Conservation (phyloP, 192 early-diverging fungal species). For the Physocladia obscura region DNA sequence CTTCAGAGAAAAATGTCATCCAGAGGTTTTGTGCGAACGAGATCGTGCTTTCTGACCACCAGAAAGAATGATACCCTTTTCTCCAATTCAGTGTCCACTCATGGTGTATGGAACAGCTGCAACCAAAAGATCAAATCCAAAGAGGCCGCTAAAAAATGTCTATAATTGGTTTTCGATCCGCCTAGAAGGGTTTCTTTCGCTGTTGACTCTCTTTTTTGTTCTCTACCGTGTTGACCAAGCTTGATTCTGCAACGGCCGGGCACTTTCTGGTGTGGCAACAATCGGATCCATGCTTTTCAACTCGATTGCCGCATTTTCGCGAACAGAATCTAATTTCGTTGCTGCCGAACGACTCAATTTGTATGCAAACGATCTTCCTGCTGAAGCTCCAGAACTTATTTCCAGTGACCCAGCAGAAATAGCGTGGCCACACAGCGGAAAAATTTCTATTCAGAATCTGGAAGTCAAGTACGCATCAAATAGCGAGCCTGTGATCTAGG, state of each 20-base stretch:
- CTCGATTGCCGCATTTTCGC: background rate
- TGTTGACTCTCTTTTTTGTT: slow-evolving; percentile 15
- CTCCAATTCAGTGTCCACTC: no score
- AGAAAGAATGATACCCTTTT: no score
- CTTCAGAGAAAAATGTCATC: no score
- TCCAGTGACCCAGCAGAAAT: slow-evolving; percentile 38
- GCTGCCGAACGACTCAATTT: slow-evolving; percentile 39
- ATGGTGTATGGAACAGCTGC: no score
- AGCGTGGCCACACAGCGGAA: slow-evolving; percentile 30
- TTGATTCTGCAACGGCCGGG: slow-evolving; percentile 2
- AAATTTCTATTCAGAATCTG: slow-evolving; percentile 60
- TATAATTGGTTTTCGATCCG: slow-evolving; percentile 23
- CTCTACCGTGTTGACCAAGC: background rate
- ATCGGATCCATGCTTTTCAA: background rate
- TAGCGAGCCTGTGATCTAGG: slow-evolving; percentile 36
- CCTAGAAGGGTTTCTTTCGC: slow-evolving; percentile 13
- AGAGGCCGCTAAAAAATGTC: no score
- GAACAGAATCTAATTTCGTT: slow-evolving; percentile 41
- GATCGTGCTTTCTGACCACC: no score
- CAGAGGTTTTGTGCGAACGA: no score
- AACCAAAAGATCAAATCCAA: no score
- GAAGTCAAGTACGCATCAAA: slow-evolving; percentile 55
- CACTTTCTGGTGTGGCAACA: background rate
- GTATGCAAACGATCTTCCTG: slow-evolving; percentile 35
- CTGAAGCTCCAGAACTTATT: slow-evolving; percentile 25